Evolutionary conservation across 2,329 filamentous ascomycete species (phyloP).

Genomic region (Helminthosporium solani): DNA sequence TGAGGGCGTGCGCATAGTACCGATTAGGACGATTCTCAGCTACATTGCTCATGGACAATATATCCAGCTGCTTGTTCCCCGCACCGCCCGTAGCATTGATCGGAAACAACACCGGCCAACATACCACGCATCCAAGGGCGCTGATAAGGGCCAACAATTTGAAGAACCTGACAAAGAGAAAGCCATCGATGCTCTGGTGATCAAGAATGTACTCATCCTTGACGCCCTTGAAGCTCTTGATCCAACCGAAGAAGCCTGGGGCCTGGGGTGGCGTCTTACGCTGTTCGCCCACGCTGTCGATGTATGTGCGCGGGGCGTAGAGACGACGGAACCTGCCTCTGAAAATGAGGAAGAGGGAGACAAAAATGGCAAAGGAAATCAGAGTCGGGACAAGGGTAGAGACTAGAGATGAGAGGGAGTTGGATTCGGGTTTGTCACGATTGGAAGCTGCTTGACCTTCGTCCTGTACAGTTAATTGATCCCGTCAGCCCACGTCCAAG

Average conservation of each 20-base stretch:
- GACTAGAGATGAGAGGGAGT: slow-evolving; percentile 48
- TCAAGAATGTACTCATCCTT: slow-evolving; percentile 49
- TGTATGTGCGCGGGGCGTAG: slow-evolving; percentile 50
- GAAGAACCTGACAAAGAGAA: slow-evolving; percentile 51
- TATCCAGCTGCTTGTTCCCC: slow-evolving; percentile 40
- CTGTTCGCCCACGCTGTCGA: slow-evolving; percentile 44
- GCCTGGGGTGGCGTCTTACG: slow-evolving; percentile 51
- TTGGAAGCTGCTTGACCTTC: slow-evolving; percentile 18
- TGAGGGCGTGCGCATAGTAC: slow-evolving; percentile 48
- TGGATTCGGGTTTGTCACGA: slow-evolving; percentile 41
- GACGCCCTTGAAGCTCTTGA: slow-evolving; percentile 48
- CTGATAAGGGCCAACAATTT: slow-evolving; percentile 47
- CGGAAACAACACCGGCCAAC: slow-evolving; percentile 50
- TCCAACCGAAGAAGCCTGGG: slow-evolving; percentile 55
- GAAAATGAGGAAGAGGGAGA: slow-evolving; percentile 45
- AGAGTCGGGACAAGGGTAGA: slow-evolving; percentile 37
- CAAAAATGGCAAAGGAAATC: slow-evolving; percentile 31
- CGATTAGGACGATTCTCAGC: slow-evolving; percentile 30
- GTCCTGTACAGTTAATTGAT: slow-evolving; percentile 6
- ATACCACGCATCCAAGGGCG: slow-evolving; percentile 46
- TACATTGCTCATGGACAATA: slow-evolving; percentile 44
- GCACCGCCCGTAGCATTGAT: slow-evolving; percentile 47
- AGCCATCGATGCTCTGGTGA: slow-evolving; percentile 52
- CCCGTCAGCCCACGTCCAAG: slow-evolving; percentile 3
- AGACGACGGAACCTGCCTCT: slow-evolving; percentile 46